Evolutionary conservation across 108 stramenopile species (phyloP).

Genomic region (Cyclotella distinguenda): DNA sequence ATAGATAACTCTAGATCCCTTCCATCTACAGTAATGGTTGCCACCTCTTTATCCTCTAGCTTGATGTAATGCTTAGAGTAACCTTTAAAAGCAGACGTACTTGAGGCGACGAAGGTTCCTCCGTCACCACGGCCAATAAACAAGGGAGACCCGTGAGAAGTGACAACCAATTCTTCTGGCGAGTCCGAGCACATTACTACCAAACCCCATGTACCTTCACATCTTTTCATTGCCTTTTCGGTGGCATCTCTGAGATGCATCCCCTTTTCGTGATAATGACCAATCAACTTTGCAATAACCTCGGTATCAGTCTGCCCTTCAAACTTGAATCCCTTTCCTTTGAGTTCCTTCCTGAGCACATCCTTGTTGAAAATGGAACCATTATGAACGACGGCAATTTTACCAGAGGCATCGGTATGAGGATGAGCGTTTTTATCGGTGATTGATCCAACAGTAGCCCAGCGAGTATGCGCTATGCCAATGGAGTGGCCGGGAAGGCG

Average conservation of each 20-base stretch:
- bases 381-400: constrained; percentile 87
- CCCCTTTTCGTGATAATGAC: constrained; percentile 44
- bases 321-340: constrained; percentile 65
- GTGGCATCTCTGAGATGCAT: constrained; percentile 55
- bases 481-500: constrained; percentile 49
- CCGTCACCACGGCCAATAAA: constrained; percentile 79
- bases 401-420: constrained; percentile 66
- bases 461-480: constrained; percentile 90
- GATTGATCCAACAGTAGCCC: constrained; percentile 89
- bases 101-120: constrained; percentile 78
- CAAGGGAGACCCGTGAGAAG: constrained; percentile 84
- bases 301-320: constrained; percentile 88
- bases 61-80: constrained; percentile 86
- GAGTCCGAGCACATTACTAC: constrained; percentile 53
- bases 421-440: constrained; percentile 89
- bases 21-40: constrained; percentile 64
- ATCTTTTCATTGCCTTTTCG: constrained; percentile 58
- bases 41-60: constrained; percentile 83
- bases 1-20: constrained; percentile 65
- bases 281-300: constrained; percentile 83
- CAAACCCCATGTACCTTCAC: constrained; percentile 83
- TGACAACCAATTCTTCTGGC: constrained; percentile 83
- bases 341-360: constrained; percentile 62
- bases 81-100: constrained; percentile 76
- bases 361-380: constrained; percentile 84